Evolutionary conservation across 2,329 filamentous ascomycete species (phyloP), one percentile per base, ranked within the genome.

Genomic region (Colletotrichum lindemuthianum): DNA sequence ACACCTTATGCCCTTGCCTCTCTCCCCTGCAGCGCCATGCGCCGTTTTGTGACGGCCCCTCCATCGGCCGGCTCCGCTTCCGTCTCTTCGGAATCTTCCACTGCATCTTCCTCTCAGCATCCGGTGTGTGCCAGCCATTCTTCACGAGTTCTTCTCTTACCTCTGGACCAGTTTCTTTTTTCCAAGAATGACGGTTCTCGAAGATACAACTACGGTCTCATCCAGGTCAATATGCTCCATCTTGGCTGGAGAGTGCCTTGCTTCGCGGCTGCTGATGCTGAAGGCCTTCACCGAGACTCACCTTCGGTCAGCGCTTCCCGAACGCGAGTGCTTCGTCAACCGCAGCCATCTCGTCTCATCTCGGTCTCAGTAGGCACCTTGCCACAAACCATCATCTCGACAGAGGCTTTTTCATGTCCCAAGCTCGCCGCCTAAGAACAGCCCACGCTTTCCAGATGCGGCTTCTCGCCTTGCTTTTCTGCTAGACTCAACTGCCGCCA

Each of bases 1-100:
- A 13, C 56, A 40, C 34, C 7, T 0, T 12, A 37, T 15, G 60
- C 8, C 9, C 60, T 60, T n/a, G n/a, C 56, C 60, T 49, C 60
- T 16, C 24, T 34, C 44, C 56, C 44, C 33, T 49, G 40, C 56
- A 48, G 44, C 60, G 60, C 60, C 45, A 12, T 37, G 37, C 15
- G 39, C 40, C 57, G 56, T 33, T 33, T 47, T n/a, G 3, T 32
- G 52, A 41, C 50, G 34, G 57, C 45, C 45, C 45, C 58, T 61
- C 58, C 52, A 41, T 65, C 63, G 63, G 63, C 63, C 58, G 63
- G 63, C 63, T 65, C 63, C 63, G 63, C 48, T 44, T 40, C 51
- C 58, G 16, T 43, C 4, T 37, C 44, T 40, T 61, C 63, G 63
- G 63, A 49, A 60, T 45, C 45, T 65, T 57, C 63, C 63, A 65